Base-by-base conservation (phyloP, 2,329 filamentous ascomycete species). In the Aspergillus intermedius region DNA sequence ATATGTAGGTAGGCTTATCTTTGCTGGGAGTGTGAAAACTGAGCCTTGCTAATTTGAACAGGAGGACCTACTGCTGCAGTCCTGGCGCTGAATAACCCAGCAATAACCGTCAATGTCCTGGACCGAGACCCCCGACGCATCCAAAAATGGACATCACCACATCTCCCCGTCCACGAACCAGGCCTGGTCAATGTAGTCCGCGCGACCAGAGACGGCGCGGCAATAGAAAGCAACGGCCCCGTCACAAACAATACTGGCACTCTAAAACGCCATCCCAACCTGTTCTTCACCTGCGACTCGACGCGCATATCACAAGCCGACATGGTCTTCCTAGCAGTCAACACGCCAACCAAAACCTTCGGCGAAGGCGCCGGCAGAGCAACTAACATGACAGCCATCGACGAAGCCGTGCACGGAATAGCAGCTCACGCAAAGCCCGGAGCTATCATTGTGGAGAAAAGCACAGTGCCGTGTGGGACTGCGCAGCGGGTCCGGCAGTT, bases 391-490 rank as follows among this genome's bases (percentile, higher is more conserved):
- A 81, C 80, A 1, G 81, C 82, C 9, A 79, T 91, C 22, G 86
- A 91, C 64, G 80, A 80, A 15, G 86, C 85, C 5, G 82, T 81
- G 1, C 76, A 78, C 45, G 80, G 81, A 48, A 83, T 91, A 30
- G 87, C 86, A 8, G 73, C 79, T 54, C 74, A 83, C 52, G 84
- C 86, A 3, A 81, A 77, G 25, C 73, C 77, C 15, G 83, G 83
- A 43, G 81, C 84, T 47, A 87, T 91, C 48, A 81, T 91, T 45
- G 87, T 91, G 17, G 87, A 91, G 72, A 91, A 91, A 73, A 86
- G 82, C 48, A 91, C 87, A 0, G 87, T 91, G 22, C 87, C 87
- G 2, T 88, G 84, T 64, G 76, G 83, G 52, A 90, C 87, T 4
- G 84, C 86, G 2, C 78, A 87, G 56, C 78, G 82, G 28, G 81